Conservation (phyloP, 2,329 filamentous ascomycete species). For the Monosporascus sp. region DNA sequence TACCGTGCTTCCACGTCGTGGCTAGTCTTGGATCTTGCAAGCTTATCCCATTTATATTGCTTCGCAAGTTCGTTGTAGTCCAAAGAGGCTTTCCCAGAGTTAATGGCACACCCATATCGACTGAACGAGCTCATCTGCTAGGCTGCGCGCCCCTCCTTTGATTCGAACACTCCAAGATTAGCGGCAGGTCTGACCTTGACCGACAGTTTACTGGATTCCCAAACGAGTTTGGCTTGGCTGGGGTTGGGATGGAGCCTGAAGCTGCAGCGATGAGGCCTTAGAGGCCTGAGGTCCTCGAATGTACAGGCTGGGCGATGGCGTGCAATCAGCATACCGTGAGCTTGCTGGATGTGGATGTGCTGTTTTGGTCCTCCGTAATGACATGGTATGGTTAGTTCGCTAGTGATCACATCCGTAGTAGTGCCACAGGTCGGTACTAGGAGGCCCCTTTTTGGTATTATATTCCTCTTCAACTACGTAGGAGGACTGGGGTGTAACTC, state of each 20-base stretch:
- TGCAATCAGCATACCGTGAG: constrained; percentile 19
- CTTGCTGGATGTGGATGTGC: constrained; percentile 15
- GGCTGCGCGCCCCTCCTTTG: constrained; percentile 25
- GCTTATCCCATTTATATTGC: constrained; percentile 17
- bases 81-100: constrained; percentile 3
- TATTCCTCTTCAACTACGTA: too few relatives aligned
- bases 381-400: too few relatives aligned
- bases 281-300: neutral
- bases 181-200: neutral
- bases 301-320: constrained; percentile 11
- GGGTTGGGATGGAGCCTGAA: constrained; percentile 3
- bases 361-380: constrained; percentile 4
- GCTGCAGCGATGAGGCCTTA: neutral
- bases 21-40: constrained; percentile 19
- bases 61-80: constrained; percentile 27
- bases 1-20: constrained; percentile 27
- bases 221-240: constrained; percentile 8
- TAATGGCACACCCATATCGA: constrained; percentile 26
- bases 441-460: too few relatives aligned
- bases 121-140: constrained; percentile 29
- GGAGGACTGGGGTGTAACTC: too few relatives aligned
- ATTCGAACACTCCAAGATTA: constrained; percentile 4
- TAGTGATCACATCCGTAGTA: too few relatives aligned
- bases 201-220: neutral
- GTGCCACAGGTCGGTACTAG: too few relatives aligned